Percentiles rank a stretch among this genome's conserved stretches.
These are phyloP conservation scores for Agaricus subrufescens DNA, from an alignment of 768 basidiomycete species.

Conservation along the genomic window DNA sequence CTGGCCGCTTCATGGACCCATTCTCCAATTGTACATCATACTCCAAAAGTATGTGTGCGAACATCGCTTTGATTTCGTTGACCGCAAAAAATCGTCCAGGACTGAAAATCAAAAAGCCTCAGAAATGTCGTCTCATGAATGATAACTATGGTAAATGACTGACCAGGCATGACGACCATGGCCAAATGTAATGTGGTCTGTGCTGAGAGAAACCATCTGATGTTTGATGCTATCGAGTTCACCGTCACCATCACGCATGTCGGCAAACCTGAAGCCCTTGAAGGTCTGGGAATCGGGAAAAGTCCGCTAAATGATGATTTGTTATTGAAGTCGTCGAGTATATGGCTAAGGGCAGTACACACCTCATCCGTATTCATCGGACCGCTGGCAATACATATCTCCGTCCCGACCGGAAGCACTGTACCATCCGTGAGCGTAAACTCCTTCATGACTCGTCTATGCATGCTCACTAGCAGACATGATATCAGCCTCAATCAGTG, in stretches of 20 bases:
- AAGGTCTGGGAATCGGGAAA: conserved; percentile 28
- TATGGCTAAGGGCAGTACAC: not conserved
- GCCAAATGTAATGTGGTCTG: conserved; percentile 24
- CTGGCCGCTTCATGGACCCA: conserved; percentile 5
- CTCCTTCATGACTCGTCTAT: conserved; percentile 27
- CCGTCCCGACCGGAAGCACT: conserved; percentile 8
- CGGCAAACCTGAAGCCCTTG: conserved; percentile 33
- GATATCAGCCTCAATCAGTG: not conserved
- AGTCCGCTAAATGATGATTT: not conserved
- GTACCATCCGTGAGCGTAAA: conserved; percentile 42
- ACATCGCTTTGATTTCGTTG: conserved; percentile 31
- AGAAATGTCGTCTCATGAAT: conserved; percentile 38
- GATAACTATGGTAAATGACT: not conserved
- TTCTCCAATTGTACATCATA: conserved; percentile 29
- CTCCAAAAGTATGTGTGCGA: conserved; percentile 29
- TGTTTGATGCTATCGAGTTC: conserved; percentile 18
- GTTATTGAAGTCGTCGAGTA: not conserved
- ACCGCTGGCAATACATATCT: conserved; percentile 24
- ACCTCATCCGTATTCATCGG: conserved; percentile 27
- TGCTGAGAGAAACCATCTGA: conserved; percentile 21
- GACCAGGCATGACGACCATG: conserved; percentile 26
- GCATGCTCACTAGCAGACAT: not conserved
- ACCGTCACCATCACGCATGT: conserved; percentile 18
- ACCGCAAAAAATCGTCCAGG: conserved; percentile 40
- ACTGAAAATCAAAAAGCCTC: conserved; percentile 27